Evolutionary conservation across 345 rosid species (phyloP), one percentile per base, ranked within the genome.

Genomic region (Trapa bicornis): DNA sequence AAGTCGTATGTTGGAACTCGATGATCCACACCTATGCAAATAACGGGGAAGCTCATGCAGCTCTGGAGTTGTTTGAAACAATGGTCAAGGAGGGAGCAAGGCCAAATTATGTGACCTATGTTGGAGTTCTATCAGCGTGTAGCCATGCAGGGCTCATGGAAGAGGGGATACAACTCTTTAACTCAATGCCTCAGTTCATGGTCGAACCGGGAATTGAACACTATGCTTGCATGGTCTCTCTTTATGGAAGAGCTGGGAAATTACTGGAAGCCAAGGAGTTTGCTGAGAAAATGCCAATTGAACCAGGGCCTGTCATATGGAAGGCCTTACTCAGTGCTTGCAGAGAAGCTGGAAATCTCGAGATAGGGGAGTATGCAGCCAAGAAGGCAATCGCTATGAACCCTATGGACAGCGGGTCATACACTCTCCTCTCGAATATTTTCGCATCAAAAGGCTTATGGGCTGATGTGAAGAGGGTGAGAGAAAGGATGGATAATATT

Each of bases 91-190:
- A 73, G 35, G 86, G 89, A 66, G 72, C 85, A 64, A 79, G 76
- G 75, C 92, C 97, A 11, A 82, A 91, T 68, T 77, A 82, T 57
- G 78, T 88, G 47, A 79, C 97, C 47, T 88, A 83, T 71, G 80
- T 86, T 54, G 89, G 89, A 32, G 70, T 88, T 58, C 91, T 91
- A 43, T 86, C 92, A 29, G 96, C 92, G 12, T 91, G 96, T 75
- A 69, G 82, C 76, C 96, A 88, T 76, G 84, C 84, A 68, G 92
- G 92, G 56, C 79, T 86, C 41, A 72, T 85, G 33, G 83, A 86
- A 70, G 88, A 76, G 42, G 96, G 92, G 63, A 74, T 85, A 48
- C 62, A 32, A 41, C 76, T 71, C 66, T 85, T 83, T 57, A 73
- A 83, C 52, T 78, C 75, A 42, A 91, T 91, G 91, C 67, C 72